Base-by-base conservation (phyloP, 2,329 filamentous ascomycete species). In the Talaromyces sp. region DNA sequence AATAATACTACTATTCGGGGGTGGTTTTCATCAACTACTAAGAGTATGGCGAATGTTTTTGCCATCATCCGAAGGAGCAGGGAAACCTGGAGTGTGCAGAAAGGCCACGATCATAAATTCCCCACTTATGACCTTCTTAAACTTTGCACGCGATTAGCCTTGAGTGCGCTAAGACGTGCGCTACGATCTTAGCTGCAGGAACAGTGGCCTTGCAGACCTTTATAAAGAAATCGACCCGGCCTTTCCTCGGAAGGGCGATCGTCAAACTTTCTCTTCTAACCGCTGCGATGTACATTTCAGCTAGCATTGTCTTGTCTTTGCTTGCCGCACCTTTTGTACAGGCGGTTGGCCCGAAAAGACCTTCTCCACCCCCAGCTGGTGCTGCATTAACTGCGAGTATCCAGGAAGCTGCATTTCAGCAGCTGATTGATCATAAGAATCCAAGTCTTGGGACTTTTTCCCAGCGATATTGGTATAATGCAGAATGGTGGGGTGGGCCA, bases 401-500 rank as follows among this genome's bases (percentile, higher is more conserved):
- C 30, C 55, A 56, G 13, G 16, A 50, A 19, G 52, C 65, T 24
- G 74, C 69, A 5, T 85, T 84, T 54, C 65, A 80, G 56, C 84
- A 86, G 66, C 72, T 81, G 49, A 80, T 86, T 44, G 83, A 87
- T 62, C 84, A 87, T 67, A 68, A 75, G 4, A 72, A 84, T 58
- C 81, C 82, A 1, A 70, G 70, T n/a, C 68, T 82, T 11, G 82
- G 82, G 10, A 84, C 78, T 0, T 84, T 84, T 59, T 70, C 74
- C 24, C 80, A 84, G 67, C 74, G 77, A 37, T 84, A 77, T 64
- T 83, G 76, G 72, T 84, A 75, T 64, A 80, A 77, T 59, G 70
- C 74, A 0, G 73, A 79, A 33, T 79, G 68, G 58, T 85, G 80
- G 80, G 70, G 70, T 11, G 82, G 82, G 1, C 78, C 80, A 41